A percentile compares a stretch with the other conserved stretches of the same genome.
Conservation (phyloP, 306 rosid species). For the Prunus armeniaca region DNA sequence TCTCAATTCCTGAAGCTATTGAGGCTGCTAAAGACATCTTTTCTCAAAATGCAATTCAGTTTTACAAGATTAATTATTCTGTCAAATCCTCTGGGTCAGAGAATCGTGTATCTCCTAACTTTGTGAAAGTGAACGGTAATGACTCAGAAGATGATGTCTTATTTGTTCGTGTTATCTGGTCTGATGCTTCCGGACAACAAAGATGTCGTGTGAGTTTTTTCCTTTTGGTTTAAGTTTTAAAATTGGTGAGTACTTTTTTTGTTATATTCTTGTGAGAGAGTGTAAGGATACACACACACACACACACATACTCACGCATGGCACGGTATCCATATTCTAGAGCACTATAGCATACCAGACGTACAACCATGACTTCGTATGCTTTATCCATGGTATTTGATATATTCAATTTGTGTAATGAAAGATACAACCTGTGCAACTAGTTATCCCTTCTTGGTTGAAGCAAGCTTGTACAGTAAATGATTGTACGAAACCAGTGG, state of each 20-base stretch:
- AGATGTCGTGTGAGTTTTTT: slow-evolving; percentile 80
- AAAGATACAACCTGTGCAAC: not conserved
- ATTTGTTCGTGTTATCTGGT: slow-evolving; percentile 80
- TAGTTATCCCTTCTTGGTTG: not conserved
- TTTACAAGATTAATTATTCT: slow-evolving; percentile 52
- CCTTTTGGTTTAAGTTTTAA: not conserved
- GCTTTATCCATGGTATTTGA: not conserved
- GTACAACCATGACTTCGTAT: too few relatives aligned
- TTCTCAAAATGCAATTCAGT: slow-evolving; percentile 60
- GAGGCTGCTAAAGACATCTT: slow-evolving; percentile 78
- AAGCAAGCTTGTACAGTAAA: not conserved
- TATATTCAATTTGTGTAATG: not conserved
- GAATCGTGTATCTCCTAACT: slow-evolving; percentile 18
- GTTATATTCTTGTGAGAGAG: not conserved
- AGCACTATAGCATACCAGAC: not conserved
- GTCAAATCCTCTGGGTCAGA: slow-evolving; percentile 21
- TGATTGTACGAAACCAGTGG: not conserved
- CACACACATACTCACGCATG: not conserved
- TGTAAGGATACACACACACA: too few relatives aligned
- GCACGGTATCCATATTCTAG: not conserved
- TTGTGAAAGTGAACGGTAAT: slow-evolving; percentile 31
- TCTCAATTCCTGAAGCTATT: slow-evolving; percentile 69
- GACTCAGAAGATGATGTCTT: slow-evolving; percentile 37
- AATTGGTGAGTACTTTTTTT: not conserved
- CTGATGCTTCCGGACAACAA: slow-evolving; percentile 83